Evolutionary conservation across 1,284 basidiomycete genomes (phyloP), one percentile per base, ranked within the genome.

Genomic region (Papiliotrema flavescens): DNA sequence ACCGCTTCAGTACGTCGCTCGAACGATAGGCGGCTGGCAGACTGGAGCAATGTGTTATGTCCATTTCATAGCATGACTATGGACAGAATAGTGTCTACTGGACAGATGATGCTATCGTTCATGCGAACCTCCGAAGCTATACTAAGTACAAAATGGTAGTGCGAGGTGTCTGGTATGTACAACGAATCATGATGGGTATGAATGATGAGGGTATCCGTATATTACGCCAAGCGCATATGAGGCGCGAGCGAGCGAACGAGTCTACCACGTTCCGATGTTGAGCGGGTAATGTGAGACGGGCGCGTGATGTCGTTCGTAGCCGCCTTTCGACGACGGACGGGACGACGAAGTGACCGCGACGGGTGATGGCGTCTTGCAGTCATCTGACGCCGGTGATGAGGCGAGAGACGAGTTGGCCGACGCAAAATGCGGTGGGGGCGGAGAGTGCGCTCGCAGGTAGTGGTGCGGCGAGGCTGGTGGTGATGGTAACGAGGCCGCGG

Each of bases 321-420:
- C 37, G 40, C 15, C 46, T 15, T 40, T 36, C 14, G n/a, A 19
- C 20, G 46, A 37, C n/a, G 52, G 35, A 28, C 42, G 32, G 22
- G 51, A 35, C 23, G 57, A 42, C 19, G 53, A 44, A 13, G 59
- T 63, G 19, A 71, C 51, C 9, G 70, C 64, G 26, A 75, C 63
- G 5, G 73, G 73, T 13, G 69, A 71, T 8, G 73, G 73, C 7
- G 73, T 75, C 59, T 73, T 73, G 63, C 73, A 75, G 58, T 75
- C 71, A 50, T 75, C 73, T 1, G 65, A 67, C 3, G 71, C 73
- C 0, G 73, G 73, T 49, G 70, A 73, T 7, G 71, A 74, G 23
- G 60, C 62, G 14, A 75, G 60, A 4, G 71, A 73, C 2, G 69
- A 71, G 42, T 61, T 67, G 20, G 71, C 68, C n/a, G 66, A 69